A percentile compares a stretch with the other conserved stretches of the same genome.
phyloP scores from a whole-genome alignment of 192 early-diverging fungal genomes.

The Entophlyctis luteolus region DNA sequence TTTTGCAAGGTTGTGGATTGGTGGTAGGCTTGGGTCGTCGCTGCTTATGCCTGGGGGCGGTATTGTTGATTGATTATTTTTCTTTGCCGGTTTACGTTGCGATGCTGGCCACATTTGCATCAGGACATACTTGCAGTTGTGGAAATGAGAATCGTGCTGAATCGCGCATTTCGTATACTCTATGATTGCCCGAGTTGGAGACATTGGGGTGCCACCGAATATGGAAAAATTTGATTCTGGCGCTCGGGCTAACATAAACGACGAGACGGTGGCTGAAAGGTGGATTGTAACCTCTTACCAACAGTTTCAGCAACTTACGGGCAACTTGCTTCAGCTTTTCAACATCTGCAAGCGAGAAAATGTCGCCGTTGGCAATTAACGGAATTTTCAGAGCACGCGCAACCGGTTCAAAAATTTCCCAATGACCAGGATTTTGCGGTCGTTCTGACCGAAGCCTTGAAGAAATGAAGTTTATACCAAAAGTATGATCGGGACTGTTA shows the following conservation, averaged over 20 bases:
- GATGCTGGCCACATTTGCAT: constrained; percentile 69
- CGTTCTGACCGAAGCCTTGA: constrained; percentile 53
- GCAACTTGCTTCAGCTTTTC: constrained; percentile 48
- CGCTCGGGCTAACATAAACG: constrained; percentile 89
- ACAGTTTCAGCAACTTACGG: constrained; percentile 12
- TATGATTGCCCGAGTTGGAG: constrained; percentile 53
- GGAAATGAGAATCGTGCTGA: constrained; percentile 64
- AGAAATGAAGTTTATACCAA: background rate
- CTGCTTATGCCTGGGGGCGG: background rate
- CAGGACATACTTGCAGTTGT: constrained; percentile 88
- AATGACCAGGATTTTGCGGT: constrained; percentile 75
- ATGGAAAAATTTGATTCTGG: constrained; percentile 84
- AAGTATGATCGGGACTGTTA: background rate
- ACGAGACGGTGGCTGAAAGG: constrained; percentile 49
- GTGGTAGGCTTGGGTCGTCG: background rate
- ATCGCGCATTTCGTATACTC: constrained; percentile 70
- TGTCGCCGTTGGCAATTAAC: constrained; percentile 91
- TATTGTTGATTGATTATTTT: background rate
- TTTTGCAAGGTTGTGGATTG: constrained; percentile 14
- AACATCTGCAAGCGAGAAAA: constrained; percentile 64
- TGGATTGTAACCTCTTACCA: background rate
- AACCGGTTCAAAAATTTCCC: constrained; percentile 75
- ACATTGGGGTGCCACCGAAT: constrained; percentile 52
- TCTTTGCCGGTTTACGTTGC: constrained; percentile 8
- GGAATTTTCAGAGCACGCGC: constrained; percentile 60